A percentile compares a stretch with the other conserved stretches of the same genome.
These are phyloP conservation scores for Effrenium voratum DNA, from an alignment of 73 alveolate species.

Conservation along the genomic window DNA sequence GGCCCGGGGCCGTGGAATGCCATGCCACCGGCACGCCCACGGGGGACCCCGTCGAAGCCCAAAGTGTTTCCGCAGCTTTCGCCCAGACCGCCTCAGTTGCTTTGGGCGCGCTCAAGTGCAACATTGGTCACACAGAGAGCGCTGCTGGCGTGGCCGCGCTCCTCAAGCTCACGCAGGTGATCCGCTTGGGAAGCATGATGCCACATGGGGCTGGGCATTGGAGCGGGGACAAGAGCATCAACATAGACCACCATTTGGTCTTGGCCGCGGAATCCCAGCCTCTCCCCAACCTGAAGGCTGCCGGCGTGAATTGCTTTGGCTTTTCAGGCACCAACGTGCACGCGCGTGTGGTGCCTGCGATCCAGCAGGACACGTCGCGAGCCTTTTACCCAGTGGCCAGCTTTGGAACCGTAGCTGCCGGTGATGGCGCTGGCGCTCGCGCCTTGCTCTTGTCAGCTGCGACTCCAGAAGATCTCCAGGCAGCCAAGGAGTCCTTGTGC, in stretches of 20 bases:
- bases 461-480: neutral
- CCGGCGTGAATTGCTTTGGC: conserved; percentile 21
- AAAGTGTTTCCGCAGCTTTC: neutral
- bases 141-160: conserved; percentile 4
- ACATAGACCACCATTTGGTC: neutral
- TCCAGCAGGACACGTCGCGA: neutral
- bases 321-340: conserved; percentile 31
- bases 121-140: conserved; percentile 13
- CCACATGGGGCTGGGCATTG: conserved; percentile 18
- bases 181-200: neutral
- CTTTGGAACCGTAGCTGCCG: too few species aligned
- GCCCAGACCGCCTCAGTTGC: too few species aligned
- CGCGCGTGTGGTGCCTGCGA: neutral
- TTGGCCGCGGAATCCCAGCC: neutral
- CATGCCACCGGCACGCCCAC: conserved; percentile 23
- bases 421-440: too few species aligned
- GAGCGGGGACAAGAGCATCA: neutral
- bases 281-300: neutral
- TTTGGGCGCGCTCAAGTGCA: neutral
- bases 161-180: neutral
- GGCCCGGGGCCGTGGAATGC: neutral
- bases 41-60: neutral
- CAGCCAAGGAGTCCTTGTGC: too few species aligned
- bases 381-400: too few species aligned
- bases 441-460: neutral